Evolutionary conservation across 495 filamentous ascomycete species (phyloP).

Genomic region (Rhizodiscina lignyota): DNA sequence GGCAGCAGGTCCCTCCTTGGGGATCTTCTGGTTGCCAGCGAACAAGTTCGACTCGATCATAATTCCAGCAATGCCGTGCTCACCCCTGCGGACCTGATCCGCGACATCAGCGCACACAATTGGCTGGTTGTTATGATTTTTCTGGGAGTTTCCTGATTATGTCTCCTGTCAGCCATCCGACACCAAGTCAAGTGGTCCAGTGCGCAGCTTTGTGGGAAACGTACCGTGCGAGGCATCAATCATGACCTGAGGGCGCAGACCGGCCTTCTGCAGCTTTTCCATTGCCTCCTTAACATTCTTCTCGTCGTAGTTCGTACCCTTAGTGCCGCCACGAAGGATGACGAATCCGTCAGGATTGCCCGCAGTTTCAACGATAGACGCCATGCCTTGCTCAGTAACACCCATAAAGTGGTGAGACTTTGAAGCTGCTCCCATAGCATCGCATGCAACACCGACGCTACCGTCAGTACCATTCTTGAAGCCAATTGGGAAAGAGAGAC

Average conservation of each 20-base stretch:
- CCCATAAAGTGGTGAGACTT: slow-evolving; percentile 95
- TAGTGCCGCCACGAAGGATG: slow-evolving; percentile 78
- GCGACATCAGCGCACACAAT: slow-evolving; percentile 68
- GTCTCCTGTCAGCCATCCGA: too few relatives aligned
- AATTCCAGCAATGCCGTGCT: slow-evolving; percentile 79
- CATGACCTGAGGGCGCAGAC: slow-evolving; percentile 81
- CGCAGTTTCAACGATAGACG: slow-evolving; percentile 78
- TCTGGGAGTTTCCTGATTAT: slow-evolving; percentile 59
- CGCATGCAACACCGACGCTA: slow-evolving; percentile 83
- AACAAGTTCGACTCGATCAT: slow-evolving; percentile 98
- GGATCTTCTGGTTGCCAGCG: slow-evolving; percentile 91
- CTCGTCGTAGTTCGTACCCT: slow-evolving; percentile 84
- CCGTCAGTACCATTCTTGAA: slow-evolving; percentile 99
- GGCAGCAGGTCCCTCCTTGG: slow-evolving; percentile 68
- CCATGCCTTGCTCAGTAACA: slow-evolving; percentile 93
- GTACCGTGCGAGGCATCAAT: slow-evolving; percentile 94
- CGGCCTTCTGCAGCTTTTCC: slow-evolving; percentile 68
- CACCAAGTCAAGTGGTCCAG: too few relatives aligned
- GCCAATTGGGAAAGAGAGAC: slow-evolving; percentile 91
- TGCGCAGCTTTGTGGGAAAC: too few relatives aligned
- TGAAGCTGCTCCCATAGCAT: slow-evolving; percentile 83
- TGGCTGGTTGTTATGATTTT: slow-evolving; percentile 78
- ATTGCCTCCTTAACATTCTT: slow-evolving; percentile 64
- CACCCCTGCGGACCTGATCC: slow-evolving; percentile 72
- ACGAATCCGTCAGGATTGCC: slow-evolving; percentile 97